Percentiles rank a stretch among this genome's conserved stretches.
phyloP scores from a whole-genome alignment of 2,329 filamentous ascomycete genomes.

The Eurotiales sp. region DNA sequence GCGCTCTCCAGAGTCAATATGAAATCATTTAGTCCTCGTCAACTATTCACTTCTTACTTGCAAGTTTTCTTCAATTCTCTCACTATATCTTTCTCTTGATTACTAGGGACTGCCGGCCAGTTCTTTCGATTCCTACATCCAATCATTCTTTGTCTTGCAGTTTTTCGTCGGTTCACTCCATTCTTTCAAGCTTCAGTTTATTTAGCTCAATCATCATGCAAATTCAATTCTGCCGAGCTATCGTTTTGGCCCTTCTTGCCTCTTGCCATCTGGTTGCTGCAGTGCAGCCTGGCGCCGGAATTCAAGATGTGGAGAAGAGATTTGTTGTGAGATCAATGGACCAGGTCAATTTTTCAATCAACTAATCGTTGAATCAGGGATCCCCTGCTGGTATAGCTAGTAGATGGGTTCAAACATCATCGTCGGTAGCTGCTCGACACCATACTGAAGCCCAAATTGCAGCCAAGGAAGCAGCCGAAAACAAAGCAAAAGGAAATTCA shows the following conservation, averaged over 20 bases:
- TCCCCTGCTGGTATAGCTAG: slow-evolving; percentile 1
- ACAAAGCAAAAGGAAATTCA: no score
- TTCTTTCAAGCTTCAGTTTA: neutral
- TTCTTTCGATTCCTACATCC: neutral
- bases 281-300: neutral
- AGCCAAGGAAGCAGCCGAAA: neutral
- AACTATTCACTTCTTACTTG: no score
- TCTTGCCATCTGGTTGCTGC: slow-evolving; percentile 1
- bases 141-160: neutral
- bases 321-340: neutral
- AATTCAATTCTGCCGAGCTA: neutral
- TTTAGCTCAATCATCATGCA: neutral
- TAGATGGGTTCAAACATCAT: neutral
- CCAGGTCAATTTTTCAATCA: no score
- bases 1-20: no score
- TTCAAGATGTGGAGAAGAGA: neutral
- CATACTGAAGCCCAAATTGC: slow-evolving; percentile 5
- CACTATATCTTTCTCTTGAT: neutral
- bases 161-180: no score
- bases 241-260: slow-evolving; percentile 1
- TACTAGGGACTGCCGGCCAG: slow-evolving; percentile 9
- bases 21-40: no score
- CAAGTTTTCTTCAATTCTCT: no score
- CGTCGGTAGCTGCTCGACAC: neutral
- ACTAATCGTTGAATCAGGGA: neutral